Conservation (phyloP, 2,329 filamentous ascomycete genomes). For the Whalleya microplaca region DNA sequence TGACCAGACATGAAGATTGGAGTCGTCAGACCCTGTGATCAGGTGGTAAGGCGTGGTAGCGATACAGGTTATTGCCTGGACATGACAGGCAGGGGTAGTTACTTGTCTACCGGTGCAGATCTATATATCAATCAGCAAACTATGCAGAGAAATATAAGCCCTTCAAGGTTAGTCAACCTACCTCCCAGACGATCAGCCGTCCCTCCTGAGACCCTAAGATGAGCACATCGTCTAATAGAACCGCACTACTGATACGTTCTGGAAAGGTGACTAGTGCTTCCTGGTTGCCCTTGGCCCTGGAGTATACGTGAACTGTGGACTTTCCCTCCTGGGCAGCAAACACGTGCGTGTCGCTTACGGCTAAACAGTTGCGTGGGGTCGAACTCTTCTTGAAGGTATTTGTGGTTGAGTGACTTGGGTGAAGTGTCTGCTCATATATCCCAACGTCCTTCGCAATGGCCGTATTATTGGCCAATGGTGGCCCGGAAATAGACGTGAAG, state of each 20-base stretch:
- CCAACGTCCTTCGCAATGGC: slow-evolving; percentile 77
- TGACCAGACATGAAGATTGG: slow-evolving; percentile 92
- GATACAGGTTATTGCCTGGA: slow-evolving; percentile 79
- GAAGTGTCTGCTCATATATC: slow-evolving; percentile 83
- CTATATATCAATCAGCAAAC: slow-evolving; percentile 44
- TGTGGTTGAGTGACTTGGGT: slow-evolving; percentile 75
- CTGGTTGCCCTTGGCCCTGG: slow-evolving; percentile 78
- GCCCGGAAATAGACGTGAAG: slow-evolving; percentile 61
- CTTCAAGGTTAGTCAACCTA: slow-evolving; percentile 43
- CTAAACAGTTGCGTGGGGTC: slow-evolving; percentile 76
- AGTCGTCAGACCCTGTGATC: slow-evolving; percentile 80
- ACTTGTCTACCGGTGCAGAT: slow-evolving; percentile 75
- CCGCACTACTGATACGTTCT: slow-evolving; percentile 80
- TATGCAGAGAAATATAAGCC: neutral
- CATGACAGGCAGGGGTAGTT: slow-evolving; percentile 75
- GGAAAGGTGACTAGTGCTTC: slow-evolving; percentile 88
- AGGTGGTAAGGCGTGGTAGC: slow-evolving; percentile 73
- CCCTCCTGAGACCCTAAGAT: slow-evolving; percentile 84
- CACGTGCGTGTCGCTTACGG: slow-evolving; percentile 78
- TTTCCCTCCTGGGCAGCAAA: slow-evolving; percentile 93
- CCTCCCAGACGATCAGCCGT: slow-evolving; percentile 91
- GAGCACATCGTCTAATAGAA: slow-evolving; percentile 72
- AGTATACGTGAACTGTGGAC: slow-evolving; percentile 92
- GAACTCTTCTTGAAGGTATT: slow-evolving; percentile 91
- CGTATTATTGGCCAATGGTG: slow-evolving; percentile 63